A percentile compares a stretch with the other conserved stretches of the same genome.
Evolutionary conservation across 148 eudicot genomes (phyloP).

Genomic region (Cornus controversa): DNA sequence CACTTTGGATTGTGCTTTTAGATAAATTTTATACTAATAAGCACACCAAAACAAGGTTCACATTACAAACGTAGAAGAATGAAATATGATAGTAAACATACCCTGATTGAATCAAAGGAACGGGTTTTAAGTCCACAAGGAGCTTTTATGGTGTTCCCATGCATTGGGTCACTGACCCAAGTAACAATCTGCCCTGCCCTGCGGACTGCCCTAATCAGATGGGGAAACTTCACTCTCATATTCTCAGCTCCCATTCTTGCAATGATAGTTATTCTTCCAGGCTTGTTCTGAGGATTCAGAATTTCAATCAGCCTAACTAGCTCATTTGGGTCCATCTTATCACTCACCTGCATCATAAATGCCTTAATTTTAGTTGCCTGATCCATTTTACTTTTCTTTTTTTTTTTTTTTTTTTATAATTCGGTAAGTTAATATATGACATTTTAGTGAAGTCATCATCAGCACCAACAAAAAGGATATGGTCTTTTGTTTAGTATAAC

Average conservation of each 20-base stretch:
- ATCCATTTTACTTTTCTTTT: not conserved
- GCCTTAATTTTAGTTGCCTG: not conserved
- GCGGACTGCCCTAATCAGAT: constrained; percentile 67
- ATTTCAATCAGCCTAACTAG: constrained; percentile 69
- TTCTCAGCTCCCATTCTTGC: constrained; percentile 78
- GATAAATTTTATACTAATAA: not conserved
- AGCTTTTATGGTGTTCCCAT: constrained; percentile 71
- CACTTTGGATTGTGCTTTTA: not conserved
- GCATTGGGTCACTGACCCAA: constrained; percentile 79
- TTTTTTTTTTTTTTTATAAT: too few species aligned
- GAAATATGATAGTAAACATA: constrained; percentile 18
- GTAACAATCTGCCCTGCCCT: constrained; percentile 69
- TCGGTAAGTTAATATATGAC: not conserved
- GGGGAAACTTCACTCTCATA: constrained; percentile 72
- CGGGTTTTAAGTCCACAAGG: constrained; percentile 76
- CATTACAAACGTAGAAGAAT: not conserved
- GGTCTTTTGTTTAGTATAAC: not conserved
- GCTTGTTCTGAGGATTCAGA: constrained; percentile 69
- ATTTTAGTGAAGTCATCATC: not conserved
- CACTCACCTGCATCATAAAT: constrained; percentile 48
- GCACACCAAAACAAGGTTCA: not conserved
- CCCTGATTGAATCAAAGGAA: constrained; percentile 70
- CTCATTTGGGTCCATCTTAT: constrained; percentile 77
- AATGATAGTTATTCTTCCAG: constrained; percentile 68
- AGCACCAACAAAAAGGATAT: not conserved